Percentiles rank a stretch among this genome's conserved stretches.
These are phyloP conservation scores for Termitomyces titanicus DNA, from an alignment of 768 basidiomycete species.

Conservation along the genomic window DNA sequence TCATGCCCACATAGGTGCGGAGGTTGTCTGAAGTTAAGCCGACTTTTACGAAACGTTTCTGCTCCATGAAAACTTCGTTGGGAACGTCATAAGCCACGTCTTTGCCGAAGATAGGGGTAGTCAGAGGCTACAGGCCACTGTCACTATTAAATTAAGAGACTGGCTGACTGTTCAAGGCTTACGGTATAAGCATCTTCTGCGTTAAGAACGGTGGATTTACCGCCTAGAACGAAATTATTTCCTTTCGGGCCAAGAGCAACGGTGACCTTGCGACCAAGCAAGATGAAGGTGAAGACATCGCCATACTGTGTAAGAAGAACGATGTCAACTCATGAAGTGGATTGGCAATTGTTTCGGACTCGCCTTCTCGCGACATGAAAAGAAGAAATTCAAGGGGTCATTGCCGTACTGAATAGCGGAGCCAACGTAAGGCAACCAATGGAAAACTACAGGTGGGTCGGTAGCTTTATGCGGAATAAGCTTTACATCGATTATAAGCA, in stretches of 20 bases:
- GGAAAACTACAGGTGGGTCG: conserved; percentile 89
- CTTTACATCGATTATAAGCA: conserved; percentile 30
- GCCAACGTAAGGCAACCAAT: conserved; percentile 87
- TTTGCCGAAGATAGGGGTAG: conserved; percentile 94
- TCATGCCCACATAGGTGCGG: conserved; percentile 77
- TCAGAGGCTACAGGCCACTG: conserved; percentile 59
- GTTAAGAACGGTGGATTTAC: conserved; percentile 86
- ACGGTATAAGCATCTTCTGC: conserved; percentile 98
- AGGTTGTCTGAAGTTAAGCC: conserved; percentile 93
- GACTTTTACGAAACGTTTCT: conserved; percentile 97
- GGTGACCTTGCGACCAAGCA: conserved; percentile 87
- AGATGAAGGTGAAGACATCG: conserved; percentile 92
- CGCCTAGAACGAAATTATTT: conserved; percentile 92
- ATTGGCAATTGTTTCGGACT: conserved; percentile 4
- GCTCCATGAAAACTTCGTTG: conserved; percentile 96
- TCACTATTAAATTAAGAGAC: neutral
- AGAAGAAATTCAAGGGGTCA: conserved; percentile 89
- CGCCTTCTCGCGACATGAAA: conserved; percentile 75
- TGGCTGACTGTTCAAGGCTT: conserved; percentile 11
- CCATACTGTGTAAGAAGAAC: conserved; percentile 62
- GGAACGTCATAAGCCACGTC: conserved; percentile 98
- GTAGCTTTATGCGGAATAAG: conserved; percentile 63
- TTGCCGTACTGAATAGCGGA: conserved; percentile 88
- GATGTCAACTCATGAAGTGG: neutral
- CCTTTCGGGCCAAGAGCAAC: conserved; percentile 90